These are phyloP conservation scores for Fennellomyces sp. DNA, from an alignment of 371 early-diverging fungal species.

Conservation along the genomic window DNA sequence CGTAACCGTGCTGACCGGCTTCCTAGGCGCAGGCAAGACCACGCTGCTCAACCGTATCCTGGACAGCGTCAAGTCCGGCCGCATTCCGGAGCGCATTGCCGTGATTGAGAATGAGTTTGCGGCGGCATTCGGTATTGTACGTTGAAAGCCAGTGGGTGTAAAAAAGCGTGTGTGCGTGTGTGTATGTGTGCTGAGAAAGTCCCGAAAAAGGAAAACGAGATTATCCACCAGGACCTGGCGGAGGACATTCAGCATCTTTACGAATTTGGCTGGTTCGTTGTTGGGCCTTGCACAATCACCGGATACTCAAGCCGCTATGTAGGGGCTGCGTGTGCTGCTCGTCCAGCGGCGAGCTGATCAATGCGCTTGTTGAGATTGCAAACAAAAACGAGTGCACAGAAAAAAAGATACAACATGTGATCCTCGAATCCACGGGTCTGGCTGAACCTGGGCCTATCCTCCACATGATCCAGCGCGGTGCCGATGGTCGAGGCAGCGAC, in stretches of 20 bases:
- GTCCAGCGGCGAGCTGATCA: slow-evolving; percentile 35
- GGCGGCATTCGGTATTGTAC: slow-evolving; percentile 39
- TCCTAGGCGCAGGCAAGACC: slow-evolving; percentile 34
- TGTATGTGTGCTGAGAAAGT: too few relatives aligned
- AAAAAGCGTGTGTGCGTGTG: neutral
- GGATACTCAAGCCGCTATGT: neutral
- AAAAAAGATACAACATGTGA: slow-evolving; percentile 25
- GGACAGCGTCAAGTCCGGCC: slow-evolving; percentile 10
- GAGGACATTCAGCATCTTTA: slow-evolving; percentile 34
- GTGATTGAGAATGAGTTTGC: slow-evolving; percentile 50
- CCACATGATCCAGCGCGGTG: slow-evolving; percentile 34
- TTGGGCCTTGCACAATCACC: neutral
- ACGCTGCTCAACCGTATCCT: slow-evolving; percentile 40
- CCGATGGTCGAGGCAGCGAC: slow-evolving; percentile 25
- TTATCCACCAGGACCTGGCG: slow-evolving; percentile 25
- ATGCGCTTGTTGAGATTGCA: slow-evolving; percentile 31
- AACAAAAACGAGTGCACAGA: slow-evolving; percentile 20
- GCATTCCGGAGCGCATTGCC: slow-evolving; percentile 29
- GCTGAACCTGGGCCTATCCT: slow-evolving; percentile 42
- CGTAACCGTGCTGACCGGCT: slow-evolving; percentile 33
- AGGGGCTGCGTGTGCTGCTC: slow-evolving; percentile 48
- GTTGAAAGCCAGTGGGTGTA: neutral
- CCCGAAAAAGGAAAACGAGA: slow-evolving; percentile 39
- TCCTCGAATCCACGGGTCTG: slow-evolving; percentile 41
- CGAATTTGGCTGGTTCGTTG: slow-evolving; percentile 35